Percentiles rank a stretch among this genome's conserved stretches.
Evolutionary conservation across 352 stramenopile species (phyloP).

Genomic region (Phytophthora pluvialis): DNA sequence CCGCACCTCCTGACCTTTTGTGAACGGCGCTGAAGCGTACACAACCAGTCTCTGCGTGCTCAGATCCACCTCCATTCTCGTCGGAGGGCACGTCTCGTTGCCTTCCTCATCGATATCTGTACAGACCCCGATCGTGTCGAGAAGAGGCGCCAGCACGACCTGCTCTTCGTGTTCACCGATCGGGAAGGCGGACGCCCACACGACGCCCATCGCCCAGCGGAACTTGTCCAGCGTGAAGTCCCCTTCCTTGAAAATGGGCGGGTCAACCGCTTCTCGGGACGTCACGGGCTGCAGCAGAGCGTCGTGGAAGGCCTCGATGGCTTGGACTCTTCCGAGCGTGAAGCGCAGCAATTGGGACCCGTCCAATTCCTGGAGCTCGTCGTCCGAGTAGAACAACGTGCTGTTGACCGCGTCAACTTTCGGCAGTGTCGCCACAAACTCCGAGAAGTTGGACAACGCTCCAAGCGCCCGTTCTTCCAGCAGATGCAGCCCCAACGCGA

Average conservation of each 20-base stretch:
- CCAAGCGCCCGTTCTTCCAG: slow-evolving; percentile 53
- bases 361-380: slow-evolving; percentile 39
- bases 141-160: slow-evolving; percentile 46
- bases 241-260: slow-evolving; percentile 49
- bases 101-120: slow-evolving; percentile 28
- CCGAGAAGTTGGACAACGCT: slow-evolving; percentile 45
- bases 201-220: slow-evolving; percentile 50
- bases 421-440: slow-evolving; percentile 40
- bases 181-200: slow-evolving; percentile 50
- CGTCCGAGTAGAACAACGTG: slow-evolving; percentile 49
- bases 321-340: slow-evolving; percentile 34
- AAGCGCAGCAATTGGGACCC: slow-evolving; percentile 50
- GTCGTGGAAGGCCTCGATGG: slow-evolving; percentile 48
- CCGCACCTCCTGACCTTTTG: slow-evolving; percentile 38
- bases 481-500: slow-evolving; percentile 50
- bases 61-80: slow-evolving; percentile 34
- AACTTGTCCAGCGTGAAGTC: slow-evolving; percentile 57
- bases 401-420: slow-evolving; percentile 35
- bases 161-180: slow-evolving; percentile 31
- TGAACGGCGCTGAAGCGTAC: slow-evolving; percentile 40
- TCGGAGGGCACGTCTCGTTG: slow-evolving; percentile 31
- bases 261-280: slow-evolving; percentile 41
- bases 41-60: slow-evolving; percentile 37
- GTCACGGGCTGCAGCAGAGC: slow-evolving; percentile 46
- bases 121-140: slow-evolving; percentile 51